phyloP scores from a whole-genome alignment of 257 asterid species.

The Solanum bulbocastanum region DNA sequence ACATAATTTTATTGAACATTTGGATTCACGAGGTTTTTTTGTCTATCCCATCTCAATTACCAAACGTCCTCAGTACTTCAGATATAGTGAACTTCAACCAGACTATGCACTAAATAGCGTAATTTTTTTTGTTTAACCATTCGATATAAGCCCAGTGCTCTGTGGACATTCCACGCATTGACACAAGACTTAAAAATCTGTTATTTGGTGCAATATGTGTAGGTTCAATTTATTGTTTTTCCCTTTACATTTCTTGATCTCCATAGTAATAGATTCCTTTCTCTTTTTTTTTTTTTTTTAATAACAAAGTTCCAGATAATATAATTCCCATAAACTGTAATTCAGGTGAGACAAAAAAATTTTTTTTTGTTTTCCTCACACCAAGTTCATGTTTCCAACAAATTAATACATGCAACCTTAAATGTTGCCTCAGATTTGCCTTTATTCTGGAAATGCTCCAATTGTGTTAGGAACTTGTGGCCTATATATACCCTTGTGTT shows the following conservation, averaged over 20 bases:
- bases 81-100: neutral
- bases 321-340: neutral
- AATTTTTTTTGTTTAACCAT: neutral
- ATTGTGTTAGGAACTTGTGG: neutral
- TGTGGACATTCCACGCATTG: neutral
- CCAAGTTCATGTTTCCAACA: neutral
- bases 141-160: neutral
- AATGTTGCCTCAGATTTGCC: neutral
- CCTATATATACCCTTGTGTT: neutral
- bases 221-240: neutral
- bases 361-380: neutral
- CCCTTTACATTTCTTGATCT: neutral
- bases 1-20: too few species aligned
- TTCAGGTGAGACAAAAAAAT: neutral
- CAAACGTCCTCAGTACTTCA: neutral
- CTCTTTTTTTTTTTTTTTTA: too few species aligned
- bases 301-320: neutral
- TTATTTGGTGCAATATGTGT: neutral
- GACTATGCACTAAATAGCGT: neutral
- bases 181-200: neutral
- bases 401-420: neutral
- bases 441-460: neutral
- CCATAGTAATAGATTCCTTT: neutral
- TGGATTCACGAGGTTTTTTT: neutral
- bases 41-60: neutral